phyloP scores from a whole-genome alignment of 352 stramenopile species.

The Phytophthora cryptogea region DNA sequence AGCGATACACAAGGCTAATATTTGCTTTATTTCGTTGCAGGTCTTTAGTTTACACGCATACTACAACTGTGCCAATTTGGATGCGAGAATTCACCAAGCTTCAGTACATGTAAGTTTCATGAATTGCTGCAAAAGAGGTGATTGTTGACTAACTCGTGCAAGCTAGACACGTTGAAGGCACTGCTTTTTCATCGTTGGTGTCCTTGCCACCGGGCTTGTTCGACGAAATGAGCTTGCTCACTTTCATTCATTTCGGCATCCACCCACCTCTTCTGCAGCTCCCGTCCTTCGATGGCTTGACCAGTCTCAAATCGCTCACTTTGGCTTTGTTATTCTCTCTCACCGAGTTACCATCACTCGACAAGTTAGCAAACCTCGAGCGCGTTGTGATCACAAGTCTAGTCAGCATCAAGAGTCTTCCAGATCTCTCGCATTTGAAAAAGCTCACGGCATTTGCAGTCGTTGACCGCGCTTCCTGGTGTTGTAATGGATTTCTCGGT shows the following conservation, averaged over 20 bases:
- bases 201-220: conserved; percentile 26
- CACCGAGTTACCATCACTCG: conserved; percentile 11
- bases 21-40: conserved; percentile 10
- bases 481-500: conserved; percentile 34
- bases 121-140: background rate
- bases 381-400: conserved; percentile 16
- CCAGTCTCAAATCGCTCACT: conserved; percentile 27
- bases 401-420: conserved; percentile 5
- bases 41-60: conserved; percentile 41
- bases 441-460: conserved; percentile 18
- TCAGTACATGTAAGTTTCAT: conserved; percentile 34
- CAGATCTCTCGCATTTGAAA: conserved; percentile 12
- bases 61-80: conserved; percentile 24
- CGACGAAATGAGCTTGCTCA: conserved; percentile 27
- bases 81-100: conserved; percentile 31
- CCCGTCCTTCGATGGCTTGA: conserved; percentile 22
- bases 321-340: conserved; percentile 16
- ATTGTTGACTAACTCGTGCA: background rate
- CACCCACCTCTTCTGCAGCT: conserved; percentile 14
- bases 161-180: conserved; percentile 13
- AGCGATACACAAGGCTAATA: background rate
- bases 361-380: conserved; percentile 14
- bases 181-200: conserved; percentile 4
- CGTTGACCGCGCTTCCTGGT: conserved; percentile 5
- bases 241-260: conserved; percentile 29